These are phyloP conservation scores for Polyporus arcularius DNA, from an alignment of 768 basidiomycete genomes.

Conservation along the genomic window DNA sequence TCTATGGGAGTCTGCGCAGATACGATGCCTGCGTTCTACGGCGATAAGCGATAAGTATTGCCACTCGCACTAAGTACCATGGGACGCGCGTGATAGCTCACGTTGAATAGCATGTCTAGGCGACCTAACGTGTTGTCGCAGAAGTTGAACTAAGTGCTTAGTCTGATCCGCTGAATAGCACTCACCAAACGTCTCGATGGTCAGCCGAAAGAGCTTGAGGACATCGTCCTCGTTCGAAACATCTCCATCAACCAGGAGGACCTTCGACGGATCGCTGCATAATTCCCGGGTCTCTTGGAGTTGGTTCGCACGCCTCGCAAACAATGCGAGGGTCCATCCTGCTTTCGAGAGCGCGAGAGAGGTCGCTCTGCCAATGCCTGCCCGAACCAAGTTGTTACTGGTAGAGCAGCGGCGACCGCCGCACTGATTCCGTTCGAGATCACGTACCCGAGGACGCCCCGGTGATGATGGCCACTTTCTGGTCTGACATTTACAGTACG, in stretches of 20 bases:
- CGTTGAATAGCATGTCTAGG: constrained; percentile 81
- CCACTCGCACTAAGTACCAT: background rate
- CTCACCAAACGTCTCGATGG: constrained; percentile 57
- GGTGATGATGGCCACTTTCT: constrained; percentile 77
- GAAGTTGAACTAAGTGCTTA: background rate
- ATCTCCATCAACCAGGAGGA: constrained; percentile 60
- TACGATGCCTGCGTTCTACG: constrained; percentile 74
- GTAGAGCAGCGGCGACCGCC: too few relatives aligned
- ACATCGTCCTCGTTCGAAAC: constrained; percentile 67
- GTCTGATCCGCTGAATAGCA: background rate
- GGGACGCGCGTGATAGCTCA: constrained; percentile 31
- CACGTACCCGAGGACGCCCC: constrained; percentile 74
- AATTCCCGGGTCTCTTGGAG: constrained; percentile 56
- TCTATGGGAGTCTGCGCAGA: constrained; percentile 55
- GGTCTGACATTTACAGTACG: too few relatives aligned
- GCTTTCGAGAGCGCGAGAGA: constrained; percentile 69
- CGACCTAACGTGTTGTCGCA: constrained; percentile 42
- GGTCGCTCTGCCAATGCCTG: constrained; percentile 65
- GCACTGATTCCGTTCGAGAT: background rate
- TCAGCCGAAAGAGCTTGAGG: constrained; percentile 52
- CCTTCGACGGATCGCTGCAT: constrained; percentile 39
- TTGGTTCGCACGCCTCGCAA: constrained; percentile 59
- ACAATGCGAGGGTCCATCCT: constrained; percentile 70
- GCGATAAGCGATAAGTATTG: background rate
- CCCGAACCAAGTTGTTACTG: background rate